Evolutionary conservation across 2,329 filamentous ascomycete species (phyloP).

Genomic region (Rhinocladiella similis): DNA sequence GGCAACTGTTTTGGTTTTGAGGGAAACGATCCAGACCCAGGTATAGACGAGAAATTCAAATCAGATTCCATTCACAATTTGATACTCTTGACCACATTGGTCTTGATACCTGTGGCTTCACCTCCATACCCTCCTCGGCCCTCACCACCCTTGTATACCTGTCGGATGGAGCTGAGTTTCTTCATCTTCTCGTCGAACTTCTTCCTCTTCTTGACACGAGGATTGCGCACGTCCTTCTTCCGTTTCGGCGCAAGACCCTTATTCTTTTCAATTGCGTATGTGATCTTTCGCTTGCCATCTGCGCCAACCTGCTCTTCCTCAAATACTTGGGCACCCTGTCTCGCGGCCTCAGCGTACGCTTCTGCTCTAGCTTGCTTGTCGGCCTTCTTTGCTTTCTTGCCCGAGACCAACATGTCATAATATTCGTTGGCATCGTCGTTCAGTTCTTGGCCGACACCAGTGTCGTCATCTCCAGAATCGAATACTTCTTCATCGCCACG

Average conservation of each 20-base stretch:
- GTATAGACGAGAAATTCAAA: neutral
- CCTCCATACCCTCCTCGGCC: slow-evolving; percentile 83
- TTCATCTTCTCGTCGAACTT: slow-evolving; percentile 97
- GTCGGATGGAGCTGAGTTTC: slow-evolving; percentile 86
- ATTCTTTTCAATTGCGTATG: slow-evolving; percentile 94
- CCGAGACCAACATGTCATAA: slow-evolving; percentile 81
- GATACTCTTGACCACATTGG: slow-evolving; percentile 85
- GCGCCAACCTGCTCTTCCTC: slow-evolving; percentile 69
- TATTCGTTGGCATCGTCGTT: slow-evolving; percentile 60
- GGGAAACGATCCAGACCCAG: neutral
- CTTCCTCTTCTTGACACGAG: slow-evolving; percentile 96
- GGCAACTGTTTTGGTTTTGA: neutral
- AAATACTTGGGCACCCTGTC: slow-evolving; percentile 60
- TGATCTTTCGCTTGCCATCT: slow-evolving; percentile 90
- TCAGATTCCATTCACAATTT: slow-evolving; percentile 63
- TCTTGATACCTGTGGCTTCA: slow-evolving; percentile 94
- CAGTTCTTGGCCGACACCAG: slow-evolving; percentile 45
- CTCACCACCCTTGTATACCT: slow-evolving; percentile 82
- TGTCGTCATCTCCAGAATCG: slow-evolving; percentile 66
- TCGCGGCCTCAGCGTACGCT: slow-evolving; percentile 55
- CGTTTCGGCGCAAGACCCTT: slow-evolving; percentile 87
- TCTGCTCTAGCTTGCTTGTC: slow-evolving; percentile 68
- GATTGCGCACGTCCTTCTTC: slow-evolving; percentile 93
- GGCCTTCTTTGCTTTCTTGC: slow-evolving; percentile 59
- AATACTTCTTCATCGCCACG: slow-evolving; percentile 58